Evolutionary conservation across 1,284 basidiomycete genomes (phyloP).

Genomic region (Ustilago bromivora): DNA sequence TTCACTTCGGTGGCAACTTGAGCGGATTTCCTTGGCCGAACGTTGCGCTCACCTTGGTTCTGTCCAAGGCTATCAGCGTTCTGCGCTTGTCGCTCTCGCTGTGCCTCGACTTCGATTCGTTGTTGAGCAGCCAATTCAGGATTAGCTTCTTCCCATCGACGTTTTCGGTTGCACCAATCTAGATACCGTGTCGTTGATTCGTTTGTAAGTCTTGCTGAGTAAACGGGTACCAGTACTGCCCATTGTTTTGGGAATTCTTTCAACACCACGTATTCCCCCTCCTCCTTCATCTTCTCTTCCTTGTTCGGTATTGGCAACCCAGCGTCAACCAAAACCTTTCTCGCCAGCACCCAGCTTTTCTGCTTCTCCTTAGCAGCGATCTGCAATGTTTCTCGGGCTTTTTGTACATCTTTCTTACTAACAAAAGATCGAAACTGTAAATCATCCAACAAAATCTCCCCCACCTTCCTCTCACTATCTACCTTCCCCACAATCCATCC

Average conservation of each 20-base stretch:
- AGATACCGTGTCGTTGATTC: conserved; percentile 41
- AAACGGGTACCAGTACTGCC: conserved; percentile 24
- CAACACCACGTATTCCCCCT: background rate
- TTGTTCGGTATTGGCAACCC: background rate
- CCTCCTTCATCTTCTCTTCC: background rate
- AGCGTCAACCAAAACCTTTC: background rate
- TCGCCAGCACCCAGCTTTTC: background rate
- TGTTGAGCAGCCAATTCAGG: conserved; percentile 14
- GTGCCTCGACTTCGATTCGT: background rate
- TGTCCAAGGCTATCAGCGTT: background rate
- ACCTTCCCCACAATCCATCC: background rate
- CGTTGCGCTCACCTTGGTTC: background rate
- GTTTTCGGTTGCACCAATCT: conserved; percentile 42
- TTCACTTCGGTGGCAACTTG: background rate
- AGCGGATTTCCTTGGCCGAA: background rate
- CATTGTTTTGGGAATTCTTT: conserved; percentile 8
- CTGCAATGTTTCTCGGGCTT: background rate
- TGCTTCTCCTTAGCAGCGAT: background rate
- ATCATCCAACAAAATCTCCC: background rate
- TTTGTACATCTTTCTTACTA: background rate
- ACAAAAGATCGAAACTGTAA: background rate
- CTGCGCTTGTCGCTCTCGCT: background rate
- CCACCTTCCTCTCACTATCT: background rate
- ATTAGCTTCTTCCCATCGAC: conserved; percentile 37
- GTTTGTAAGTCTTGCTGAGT: conserved; percentile 37